Conservation (phyloP, 2,329 filamentous ascomycete genomes). For the Talaromyces sp. region DNA sequence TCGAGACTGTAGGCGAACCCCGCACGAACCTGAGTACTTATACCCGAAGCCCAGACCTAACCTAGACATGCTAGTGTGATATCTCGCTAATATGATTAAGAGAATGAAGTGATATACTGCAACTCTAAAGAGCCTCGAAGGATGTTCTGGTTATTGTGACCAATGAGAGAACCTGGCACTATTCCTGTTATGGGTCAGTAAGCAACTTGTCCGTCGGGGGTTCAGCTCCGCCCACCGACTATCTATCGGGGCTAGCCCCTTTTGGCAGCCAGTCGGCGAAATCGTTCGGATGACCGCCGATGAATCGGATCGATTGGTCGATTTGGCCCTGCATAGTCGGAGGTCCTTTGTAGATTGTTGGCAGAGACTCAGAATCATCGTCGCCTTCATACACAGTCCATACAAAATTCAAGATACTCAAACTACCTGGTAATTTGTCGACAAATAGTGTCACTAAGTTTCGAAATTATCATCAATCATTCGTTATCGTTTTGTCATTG, state of each 20-base stretch:
- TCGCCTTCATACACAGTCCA: background rate
- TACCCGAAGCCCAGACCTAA: background rate
- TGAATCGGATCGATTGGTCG: too few relatives aligned
- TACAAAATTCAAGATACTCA: background rate
- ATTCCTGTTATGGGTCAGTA: background rate
- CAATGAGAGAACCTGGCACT: background rate
- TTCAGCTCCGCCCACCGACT: background rate
- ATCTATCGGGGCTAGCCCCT: background rate
- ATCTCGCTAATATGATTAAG: background rate
- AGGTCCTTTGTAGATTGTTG: too few relatives aligned
- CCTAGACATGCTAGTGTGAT: background rate
- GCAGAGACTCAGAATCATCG: background rate
- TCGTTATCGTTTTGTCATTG: background rate
- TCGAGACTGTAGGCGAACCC: background rate
- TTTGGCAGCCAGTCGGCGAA: background rate
- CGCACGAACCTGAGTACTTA: background rate
- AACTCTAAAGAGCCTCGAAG: background rate
- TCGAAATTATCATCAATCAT: too few relatives aligned
- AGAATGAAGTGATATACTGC: background rate
- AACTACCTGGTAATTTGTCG: too few relatives aligned
- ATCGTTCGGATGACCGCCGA: too few relatives aligned
- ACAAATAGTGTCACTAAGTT: too few relatives aligned
- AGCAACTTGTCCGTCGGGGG: background rate
- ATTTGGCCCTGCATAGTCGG: too few relatives aligned
- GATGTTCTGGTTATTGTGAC: background rate